Percentiles rank a stretch among this genome's conserved stretches.
Evolutionary conservation across 192 early-diverging fungal genomes (phyloP).

Genomic region (Helicostylum pulchrum): DNA sequence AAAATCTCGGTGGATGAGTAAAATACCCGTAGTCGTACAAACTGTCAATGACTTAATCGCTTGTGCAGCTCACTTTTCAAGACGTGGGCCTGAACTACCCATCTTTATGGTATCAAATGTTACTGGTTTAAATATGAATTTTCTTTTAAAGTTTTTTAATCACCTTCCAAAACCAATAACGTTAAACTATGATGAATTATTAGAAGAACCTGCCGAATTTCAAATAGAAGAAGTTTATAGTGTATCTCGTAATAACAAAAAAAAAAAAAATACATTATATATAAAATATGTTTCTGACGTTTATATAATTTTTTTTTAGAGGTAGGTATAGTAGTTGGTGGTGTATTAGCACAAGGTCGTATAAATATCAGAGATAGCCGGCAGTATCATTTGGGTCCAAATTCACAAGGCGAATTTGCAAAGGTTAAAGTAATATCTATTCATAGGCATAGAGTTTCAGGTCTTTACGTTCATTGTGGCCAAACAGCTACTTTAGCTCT

Average conservation of each 20-base stretch:
- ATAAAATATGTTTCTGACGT: neutral
- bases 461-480: conserved; percentile 62
- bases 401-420: conserved; percentile 61
- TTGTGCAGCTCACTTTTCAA: conserved; percentile 35
- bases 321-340: conserved; percentile 63
- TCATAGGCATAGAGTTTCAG: conserved; percentile 78
- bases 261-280: neutral
- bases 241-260: conserved; percentile 48
- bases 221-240: conserved; percentile 82
- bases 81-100: conserved; percentile 60
- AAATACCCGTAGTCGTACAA: conserved; percentile 40
- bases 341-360: conserved; percentile 52
- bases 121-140: conserved; percentile 65
- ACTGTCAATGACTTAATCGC: conserved; percentile 40
- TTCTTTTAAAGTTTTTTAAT: conserved; percentile 66
- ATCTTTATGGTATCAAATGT: conserved; percentile 86
- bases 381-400: conserved; percentile 60
- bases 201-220: conserved; percentile 56
- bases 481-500: conserved; percentile 73
- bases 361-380: conserved; percentile 40
- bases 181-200: conserved; percentile 28
- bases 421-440: conserved; percentile 71
- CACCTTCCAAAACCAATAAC: conserved; percentile 62
- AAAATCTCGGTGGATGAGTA: conserved; percentile 40
- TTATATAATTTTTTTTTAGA: conserved; percentile 45